Conservation (phyloP, 768 basidiomycete species). For the Kwoniella dendrophila region DNA sequence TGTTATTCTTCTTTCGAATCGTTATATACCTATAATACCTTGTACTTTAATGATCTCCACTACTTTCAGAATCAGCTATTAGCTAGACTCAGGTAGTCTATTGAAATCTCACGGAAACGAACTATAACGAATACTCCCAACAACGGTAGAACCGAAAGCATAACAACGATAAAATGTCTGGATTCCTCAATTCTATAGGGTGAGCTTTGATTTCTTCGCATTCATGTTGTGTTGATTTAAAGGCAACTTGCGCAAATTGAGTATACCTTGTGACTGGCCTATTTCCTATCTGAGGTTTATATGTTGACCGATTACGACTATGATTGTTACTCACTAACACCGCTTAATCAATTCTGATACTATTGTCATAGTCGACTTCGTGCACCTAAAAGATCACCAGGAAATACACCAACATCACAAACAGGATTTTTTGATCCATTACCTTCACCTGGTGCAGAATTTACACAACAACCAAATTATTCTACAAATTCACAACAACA, state of each 20-base stretch:
- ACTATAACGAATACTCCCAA: background rate
- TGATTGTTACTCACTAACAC: background rate
- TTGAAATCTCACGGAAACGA: background rate
- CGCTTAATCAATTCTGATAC: too few species aligned
- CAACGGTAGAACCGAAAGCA: background rate
- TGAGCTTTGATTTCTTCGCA: slow-evolving; percentile 21
- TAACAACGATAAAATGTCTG: slow-evolving; percentile 47
- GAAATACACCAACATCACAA: slow-evolving; percentile 24
- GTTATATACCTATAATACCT: background rate
- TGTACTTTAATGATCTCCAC: too few species aligned
- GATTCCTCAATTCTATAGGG: slow-evolving; percentile 55
- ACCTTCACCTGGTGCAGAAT: slow-evolving; percentile 43
- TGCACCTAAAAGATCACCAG: slow-evolving; percentile 52
- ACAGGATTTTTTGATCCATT: slow-evolving; percentile 45
- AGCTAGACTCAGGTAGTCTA: slow-evolving; percentile 1
- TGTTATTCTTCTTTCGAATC: background rate
- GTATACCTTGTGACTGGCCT: too few species aligned
- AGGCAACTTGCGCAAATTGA: too few species aligned
- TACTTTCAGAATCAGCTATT: too few species aligned
- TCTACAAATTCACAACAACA: slow-evolving; percentile 27
- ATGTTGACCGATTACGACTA: too few species aligned
- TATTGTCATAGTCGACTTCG: slow-evolving; percentile 50
- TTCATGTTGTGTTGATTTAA: too few species aligned
- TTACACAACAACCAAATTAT: slow-evolving; percentile 13
- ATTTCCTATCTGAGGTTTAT: background rate